phyloP scores from a whole-genome alignment of 257 asterid genomes.

The Nicotiana undulata region DNA sequence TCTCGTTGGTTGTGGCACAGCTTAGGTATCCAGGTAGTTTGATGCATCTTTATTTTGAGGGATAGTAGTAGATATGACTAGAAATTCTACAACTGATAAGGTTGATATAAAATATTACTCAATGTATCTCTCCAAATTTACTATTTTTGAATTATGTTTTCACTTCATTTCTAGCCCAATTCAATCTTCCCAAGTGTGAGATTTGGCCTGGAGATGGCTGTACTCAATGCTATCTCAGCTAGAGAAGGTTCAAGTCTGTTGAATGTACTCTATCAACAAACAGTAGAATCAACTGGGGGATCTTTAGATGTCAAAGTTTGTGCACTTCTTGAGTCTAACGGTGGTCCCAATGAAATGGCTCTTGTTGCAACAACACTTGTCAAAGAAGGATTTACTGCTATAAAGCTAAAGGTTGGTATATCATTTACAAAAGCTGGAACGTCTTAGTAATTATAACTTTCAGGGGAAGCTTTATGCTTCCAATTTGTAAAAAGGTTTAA shows the following conservation, averaged over 20 bases:
- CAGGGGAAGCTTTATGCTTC: not conserved
- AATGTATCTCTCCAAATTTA: not conserved
- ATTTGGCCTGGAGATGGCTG: conserved; percentile 94
- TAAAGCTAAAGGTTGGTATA: conserved; percentile 64
- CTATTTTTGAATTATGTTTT: not conserved
- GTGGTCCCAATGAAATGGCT: conserved; percentile 69
- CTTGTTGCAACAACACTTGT: conserved; percentile 54
- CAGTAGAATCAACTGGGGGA: conserved; percentile 26
- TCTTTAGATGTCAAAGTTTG: conserved; percentile 54
- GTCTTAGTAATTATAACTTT: not conserved
- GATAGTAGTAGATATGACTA: not conserved
- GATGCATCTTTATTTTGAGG: conserved; percentile 1
- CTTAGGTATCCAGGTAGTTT: conserved; percentile 76
- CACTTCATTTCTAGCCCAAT: conserved; percentile 46
- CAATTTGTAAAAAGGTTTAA: not conserved
- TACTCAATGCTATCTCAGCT: conserved; percentile 77
- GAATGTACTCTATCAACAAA: conserved; percentile 48
- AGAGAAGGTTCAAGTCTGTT: conserved; percentile 48
- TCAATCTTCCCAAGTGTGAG: conserved; percentile 88
- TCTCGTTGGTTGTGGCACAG: conserved; percentile 86
- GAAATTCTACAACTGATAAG: not conserved
- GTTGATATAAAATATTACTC: not conserved
- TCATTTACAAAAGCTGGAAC: not conserved
- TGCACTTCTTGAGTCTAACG: conserved; percentile 79
- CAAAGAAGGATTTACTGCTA: conserved; percentile 72